Conservation (phyloP, 169 alveolate species). For the Theileria luwenshuni region DNA sequence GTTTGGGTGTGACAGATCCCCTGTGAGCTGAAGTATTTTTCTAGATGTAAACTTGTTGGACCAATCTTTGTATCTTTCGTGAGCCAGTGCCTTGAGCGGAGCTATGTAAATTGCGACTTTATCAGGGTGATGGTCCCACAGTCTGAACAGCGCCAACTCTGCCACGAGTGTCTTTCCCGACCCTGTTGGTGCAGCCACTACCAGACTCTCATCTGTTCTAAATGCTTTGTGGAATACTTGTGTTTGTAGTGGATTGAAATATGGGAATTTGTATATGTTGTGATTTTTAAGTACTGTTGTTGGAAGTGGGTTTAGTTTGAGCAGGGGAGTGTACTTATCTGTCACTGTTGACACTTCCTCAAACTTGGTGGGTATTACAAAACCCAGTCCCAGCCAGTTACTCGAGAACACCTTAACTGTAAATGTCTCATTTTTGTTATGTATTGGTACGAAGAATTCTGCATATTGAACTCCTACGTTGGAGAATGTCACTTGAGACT, state of each 20-base stretch:
- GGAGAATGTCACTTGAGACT: constrained; percentile 29
- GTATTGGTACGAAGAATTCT: constrained; percentile 53
- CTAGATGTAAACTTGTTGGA: constrained; percentile 81
- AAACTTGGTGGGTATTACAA: constrained; percentile 26
- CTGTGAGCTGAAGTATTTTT: constrained; percentile 94
- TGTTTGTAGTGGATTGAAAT: constrained; percentile 95
- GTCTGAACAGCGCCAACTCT: constrained; percentile 93
- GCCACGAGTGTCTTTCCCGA: constrained; percentile 97
- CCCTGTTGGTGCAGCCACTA: constrained; percentile 99
- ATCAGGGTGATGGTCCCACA: constrained; percentile 79
- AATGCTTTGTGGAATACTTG: constrained; percentile 94
- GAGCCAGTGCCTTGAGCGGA: constrained; percentile 97
- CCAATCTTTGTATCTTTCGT: constrained; percentile 89
- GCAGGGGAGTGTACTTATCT: constrained; percentile 53
- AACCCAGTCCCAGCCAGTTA: constrained; percentile 51
- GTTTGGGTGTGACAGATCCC: constrained; percentile 85
- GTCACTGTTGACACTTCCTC: not conserved
- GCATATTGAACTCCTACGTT: constrained; percentile 6
- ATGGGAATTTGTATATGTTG: constrained; percentile 67
- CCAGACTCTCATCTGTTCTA: constrained; percentile 93
- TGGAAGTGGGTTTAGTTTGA: constrained; percentile 54
- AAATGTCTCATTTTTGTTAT: constrained; percentile 15
- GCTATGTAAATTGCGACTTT: constrained; percentile 95
- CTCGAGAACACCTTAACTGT: constrained; percentile 45
- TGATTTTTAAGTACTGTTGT: constrained; percentile 20